Base-by-base conservation (phyloP, 345 rosid species). In the Zanthoxylum bungeanum region DNA sequence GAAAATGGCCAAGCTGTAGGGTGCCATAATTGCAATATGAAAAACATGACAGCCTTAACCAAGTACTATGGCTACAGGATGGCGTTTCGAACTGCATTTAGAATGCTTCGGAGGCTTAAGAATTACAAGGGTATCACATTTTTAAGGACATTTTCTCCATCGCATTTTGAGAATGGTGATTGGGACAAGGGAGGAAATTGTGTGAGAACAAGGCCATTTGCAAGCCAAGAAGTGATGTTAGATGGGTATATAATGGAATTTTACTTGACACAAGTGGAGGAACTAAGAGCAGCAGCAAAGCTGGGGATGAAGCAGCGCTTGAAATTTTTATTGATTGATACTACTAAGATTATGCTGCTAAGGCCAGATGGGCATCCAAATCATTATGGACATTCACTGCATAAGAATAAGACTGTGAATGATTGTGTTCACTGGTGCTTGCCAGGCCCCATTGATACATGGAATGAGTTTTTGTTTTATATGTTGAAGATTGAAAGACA, bases 341-440 rank as follows among this genome's bases (percentile, higher is more conserved):
- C 80, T 2, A 86, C 89, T 7, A 86, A 85, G 74, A 78, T 80
- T 8, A 84, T 88, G 93, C 58, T 85, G 79, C 72, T 81, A 53
- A 74, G 93, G 70, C 89, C 93, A 39, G 93, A 88, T 74, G 90
- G 90, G 9, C 90, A 88, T 64, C 93, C 93, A 0, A 75, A 73
- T 69, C 62, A 61, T 1, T 76, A 70, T 28, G 87, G 89, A 37
- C 76, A 66, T 31, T 75, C 80, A 0, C 65, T 51, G 30, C 69
- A 63, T 42, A 72, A 46, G 66, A 85, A 83, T 71, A 69, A 50
- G 25, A 51, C 72, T 0, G 53, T 75, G 2, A 80, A 75, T 14
- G 98, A 90, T 64, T 90, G 96, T 74, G 88, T 92, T 47, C 93
- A 90, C 79, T 90, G 98, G 98, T 92, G 96, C 81, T 81, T 89